Conservation (phyloP, 768 basidiomycete genomes). For the Hypholoma fasciculare region DNA sequence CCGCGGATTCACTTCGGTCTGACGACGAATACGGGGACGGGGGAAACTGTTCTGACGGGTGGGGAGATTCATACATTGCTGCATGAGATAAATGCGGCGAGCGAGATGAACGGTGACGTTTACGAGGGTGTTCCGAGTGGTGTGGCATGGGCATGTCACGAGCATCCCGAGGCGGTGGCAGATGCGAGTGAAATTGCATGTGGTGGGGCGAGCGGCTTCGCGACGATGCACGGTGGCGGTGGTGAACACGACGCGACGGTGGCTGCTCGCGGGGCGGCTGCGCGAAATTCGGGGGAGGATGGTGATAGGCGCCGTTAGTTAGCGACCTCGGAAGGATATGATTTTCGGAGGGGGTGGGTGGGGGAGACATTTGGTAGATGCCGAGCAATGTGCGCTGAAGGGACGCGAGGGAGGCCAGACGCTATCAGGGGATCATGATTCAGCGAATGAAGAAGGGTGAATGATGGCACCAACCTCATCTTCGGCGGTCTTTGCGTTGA, state of each 20-base stretch:
- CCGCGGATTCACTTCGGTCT: constrained; percentile 61
- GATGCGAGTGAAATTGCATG: constrained; percentile 22
- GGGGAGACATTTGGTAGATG: constrained; percentile 41
- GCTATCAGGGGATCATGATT: constrained; percentile 37
- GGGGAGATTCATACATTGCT: constrained; percentile 40
- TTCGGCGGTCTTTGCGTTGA: constrained; percentile 91
- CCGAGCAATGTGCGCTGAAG: constrained; percentile 75
- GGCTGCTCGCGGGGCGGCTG: constrained; percentile 37
- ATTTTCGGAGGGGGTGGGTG: constrained; percentile 15
- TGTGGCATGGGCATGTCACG: constrained; percentile 34
- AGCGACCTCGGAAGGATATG: constrained; percentile 15
- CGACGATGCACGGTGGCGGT: constrained; percentile 32
- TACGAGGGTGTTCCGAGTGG: constrained; percentile 49
- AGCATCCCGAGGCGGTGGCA: constrained; percentile 23
- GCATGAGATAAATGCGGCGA: constrained; percentile 51
- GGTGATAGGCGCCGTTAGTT: constrained; percentile 34
- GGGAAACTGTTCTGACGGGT: constrained; percentile 51
- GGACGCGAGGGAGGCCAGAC: constrained; percentile 68
- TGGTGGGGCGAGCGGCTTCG: constrained; percentile 43
- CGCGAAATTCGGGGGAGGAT: constrained; percentile 38
- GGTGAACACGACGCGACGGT: constrained; percentile 31
- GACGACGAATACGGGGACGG: constrained; percentile 78
- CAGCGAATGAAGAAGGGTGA: constrained; percentile 4
- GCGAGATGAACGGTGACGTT: constrained; percentile 63
- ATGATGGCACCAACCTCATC: constrained; percentile 66